Conservation (phyloP, 371 early-diverging fungal genomes). For the Mortierella sp. region DNA sequence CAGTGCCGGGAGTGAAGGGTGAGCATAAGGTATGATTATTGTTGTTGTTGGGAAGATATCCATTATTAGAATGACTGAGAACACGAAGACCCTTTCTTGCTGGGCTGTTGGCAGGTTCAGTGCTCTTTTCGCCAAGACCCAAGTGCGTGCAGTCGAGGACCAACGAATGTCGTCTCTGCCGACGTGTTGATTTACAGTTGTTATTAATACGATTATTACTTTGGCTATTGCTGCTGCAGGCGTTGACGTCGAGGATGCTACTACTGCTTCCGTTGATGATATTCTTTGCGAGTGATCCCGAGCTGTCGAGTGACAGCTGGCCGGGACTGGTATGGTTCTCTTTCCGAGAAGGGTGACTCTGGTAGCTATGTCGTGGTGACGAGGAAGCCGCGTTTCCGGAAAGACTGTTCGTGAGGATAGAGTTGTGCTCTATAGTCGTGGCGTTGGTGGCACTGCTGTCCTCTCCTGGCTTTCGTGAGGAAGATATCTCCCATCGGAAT, state of each 20-base stretch:
- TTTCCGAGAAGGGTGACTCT: slow-evolving; percentile 25
- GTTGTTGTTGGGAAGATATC: too few relatives aligned
- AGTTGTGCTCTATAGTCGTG: background rate
- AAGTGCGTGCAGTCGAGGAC: slow-evolving; percentile 50
- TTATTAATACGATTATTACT: background rate
- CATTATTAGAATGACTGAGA: background rate
- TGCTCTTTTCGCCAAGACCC: slow-evolving; percentile 43
- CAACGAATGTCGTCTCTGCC: slow-evolving; percentile 35
- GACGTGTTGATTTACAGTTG: slow-evolving; percentile 3
- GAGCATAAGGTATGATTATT: background rate
- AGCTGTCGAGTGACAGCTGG: slow-evolving; percentile 22
- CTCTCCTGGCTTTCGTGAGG: slow-evolving; percentile 7
- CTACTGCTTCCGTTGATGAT: background rate
- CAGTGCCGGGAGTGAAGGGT: background rate
- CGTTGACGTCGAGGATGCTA: background rate
- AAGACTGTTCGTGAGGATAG: background rate
- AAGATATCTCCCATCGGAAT: slow-evolving; percentile 42
- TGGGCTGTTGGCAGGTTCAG: slow-evolving; percentile 30
- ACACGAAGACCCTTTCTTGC: slow-evolving; percentile 29
- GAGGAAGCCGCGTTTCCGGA: background rate
- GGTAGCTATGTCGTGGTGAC: slow-evolving; percentile 9
- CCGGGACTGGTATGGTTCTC: slow-evolving; percentile 46
- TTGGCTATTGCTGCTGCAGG: background rate
- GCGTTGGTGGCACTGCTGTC: background rate
- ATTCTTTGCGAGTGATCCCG: slow-evolving; percentile 13